A percentile compares a stretch with the other conserved stretches of the same genome.
phyloP scores from a whole-genome alignment of 768 basidiomycete genomes.

The Cystobasidium tubakii region DNA sequence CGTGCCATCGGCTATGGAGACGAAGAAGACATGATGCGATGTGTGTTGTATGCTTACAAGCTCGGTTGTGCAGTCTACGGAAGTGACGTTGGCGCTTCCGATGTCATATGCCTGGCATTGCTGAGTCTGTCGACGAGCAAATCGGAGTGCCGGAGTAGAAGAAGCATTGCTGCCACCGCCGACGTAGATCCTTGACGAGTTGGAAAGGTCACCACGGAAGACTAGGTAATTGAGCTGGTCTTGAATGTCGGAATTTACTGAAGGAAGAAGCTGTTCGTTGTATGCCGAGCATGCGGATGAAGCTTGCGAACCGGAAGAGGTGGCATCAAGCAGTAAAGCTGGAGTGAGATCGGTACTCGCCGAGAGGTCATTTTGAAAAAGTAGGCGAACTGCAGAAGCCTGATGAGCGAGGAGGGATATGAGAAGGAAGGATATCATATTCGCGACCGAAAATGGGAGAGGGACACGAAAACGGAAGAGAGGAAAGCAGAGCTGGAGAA shows the following conservation, averaged over 20 bases:
- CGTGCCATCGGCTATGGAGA: too few relatives aligned
- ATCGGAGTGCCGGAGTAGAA: constrained; percentile 14
- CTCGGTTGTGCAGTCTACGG: constrained; percentile 16
- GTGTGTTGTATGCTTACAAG: constrained; percentile 6
- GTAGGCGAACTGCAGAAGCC: constrained; percentile 23
- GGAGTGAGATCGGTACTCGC: constrained; percentile 10
- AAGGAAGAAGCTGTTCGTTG: constrained; percentile 30
- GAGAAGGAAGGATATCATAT: not conserved
- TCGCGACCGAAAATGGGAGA: not conserved
- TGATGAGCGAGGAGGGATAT: not conserved
- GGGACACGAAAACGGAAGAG: not conserved
- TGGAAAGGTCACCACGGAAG: constrained; percentile 19
- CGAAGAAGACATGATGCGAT: not conserved
- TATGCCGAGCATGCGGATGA: constrained; percentile 20
- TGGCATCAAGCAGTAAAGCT: not conserved
- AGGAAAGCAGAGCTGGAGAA: not conserved
- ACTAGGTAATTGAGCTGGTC: constrained; percentile 38
- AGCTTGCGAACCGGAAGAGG: constrained; percentile 12
- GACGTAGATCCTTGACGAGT: constrained; percentile 11
- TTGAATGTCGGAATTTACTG: constrained; percentile 24
- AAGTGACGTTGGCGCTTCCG: not conserved
- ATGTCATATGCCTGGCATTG: constrained; percentile 23
- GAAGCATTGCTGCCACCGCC: not conserved
- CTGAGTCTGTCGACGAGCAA: constrained; percentile 9
- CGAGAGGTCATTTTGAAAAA: constrained; percentile 37